phyloP scores from a whole-genome alignment of 179 eudicot genomes.

The Amaranthus tricolor region DNA sequence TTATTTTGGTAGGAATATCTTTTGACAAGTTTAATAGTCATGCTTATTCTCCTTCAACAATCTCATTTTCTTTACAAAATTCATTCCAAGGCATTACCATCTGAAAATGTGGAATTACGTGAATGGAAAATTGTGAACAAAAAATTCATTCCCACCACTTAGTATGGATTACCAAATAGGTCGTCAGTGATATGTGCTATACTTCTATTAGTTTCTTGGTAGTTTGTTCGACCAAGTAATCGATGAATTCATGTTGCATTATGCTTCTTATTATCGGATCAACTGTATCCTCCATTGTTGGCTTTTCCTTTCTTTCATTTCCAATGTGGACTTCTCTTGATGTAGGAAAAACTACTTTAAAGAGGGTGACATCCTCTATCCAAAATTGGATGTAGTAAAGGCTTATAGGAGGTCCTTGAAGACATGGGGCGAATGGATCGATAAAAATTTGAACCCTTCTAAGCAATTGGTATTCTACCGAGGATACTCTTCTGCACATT shows the following conservation, averaged over 20 bases:
- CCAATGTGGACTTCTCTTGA: not conserved
- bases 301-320: not conserved
- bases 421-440: slow-evolving; percentile 82
- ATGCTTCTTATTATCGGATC: not conserved
- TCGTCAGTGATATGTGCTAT: no score
- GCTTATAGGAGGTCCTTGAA: slow-evolving; percentile 74
- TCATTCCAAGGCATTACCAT: no score
- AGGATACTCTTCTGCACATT: slow-evolving; percentile 84
- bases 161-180: no score
- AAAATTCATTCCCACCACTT: no score
- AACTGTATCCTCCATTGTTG: not conserved
- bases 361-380: slow-evolving; percentile 69
- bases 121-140: no score
- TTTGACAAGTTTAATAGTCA: no score
- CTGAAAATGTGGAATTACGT: no score
- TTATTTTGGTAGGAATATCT: no score
- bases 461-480: slow-evolving; percentile 70
- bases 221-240: not conserved
- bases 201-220: not conserved
- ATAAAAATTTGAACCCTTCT: slow-evolving; percentile 42
- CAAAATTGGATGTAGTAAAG: slow-evolving; percentile 65
- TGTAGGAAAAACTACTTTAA: slow-evolving; percentile 76
- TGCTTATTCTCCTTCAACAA: no score
- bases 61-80: no score
- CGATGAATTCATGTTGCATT: not conserved